Evolutionary conservation across 2,329 filamentous ascomycete genomes (phyloP).

Genomic region (Penicillium sp.): DNA sequence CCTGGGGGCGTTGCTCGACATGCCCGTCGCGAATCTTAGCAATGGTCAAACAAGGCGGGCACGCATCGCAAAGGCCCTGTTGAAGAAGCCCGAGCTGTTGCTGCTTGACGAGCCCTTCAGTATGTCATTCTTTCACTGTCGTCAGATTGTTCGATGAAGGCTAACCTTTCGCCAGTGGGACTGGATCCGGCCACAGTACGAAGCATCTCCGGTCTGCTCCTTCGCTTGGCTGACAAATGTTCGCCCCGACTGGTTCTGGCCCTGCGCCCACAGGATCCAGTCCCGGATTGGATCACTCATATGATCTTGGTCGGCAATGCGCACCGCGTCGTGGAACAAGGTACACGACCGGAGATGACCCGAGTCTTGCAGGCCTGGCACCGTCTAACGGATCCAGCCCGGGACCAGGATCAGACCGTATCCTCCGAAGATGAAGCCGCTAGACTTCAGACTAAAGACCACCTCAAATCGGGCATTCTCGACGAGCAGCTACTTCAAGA

Average conservation of each 20-base stretch:
- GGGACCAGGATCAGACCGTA: neutral
- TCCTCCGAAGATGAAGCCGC: neutral
- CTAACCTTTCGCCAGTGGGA: conserved; percentile 63
- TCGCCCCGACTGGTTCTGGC: conserved; percentile 76
- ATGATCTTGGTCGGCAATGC: conserved; percentile 72
- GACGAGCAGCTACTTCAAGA: conserved; percentile 32
- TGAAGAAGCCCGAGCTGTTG: conserved; percentile 77
- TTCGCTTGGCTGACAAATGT: conserved; percentile 67
- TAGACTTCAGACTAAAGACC: neutral
- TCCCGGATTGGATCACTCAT: conserved; percentile 92
- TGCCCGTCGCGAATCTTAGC: conserved; percentile 87
- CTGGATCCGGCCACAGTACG: conserved; percentile 82
- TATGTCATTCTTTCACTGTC: conserved; percentile 37
- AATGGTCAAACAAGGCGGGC: conserved; percentile 90
- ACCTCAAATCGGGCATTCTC: conserved; percentile 26
- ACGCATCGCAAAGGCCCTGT: conserved; percentile 82
- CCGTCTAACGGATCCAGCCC: conserved; percentile 8
- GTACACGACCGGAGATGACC: conserved; percentile 67
- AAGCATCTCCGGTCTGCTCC: conserved; percentile 71
- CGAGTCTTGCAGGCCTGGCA: conserved; percentile 35
- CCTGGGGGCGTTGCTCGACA: conserved; percentile 69
- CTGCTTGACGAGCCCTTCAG: conserved; percentile 91
- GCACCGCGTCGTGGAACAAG: conserved; percentile 68
- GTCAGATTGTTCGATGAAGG: neutral
- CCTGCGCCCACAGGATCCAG: conserved; percentile 79